Base-by-base conservation (phyloP, 331 rosid genomes). In the Malus hybrid region DNA sequence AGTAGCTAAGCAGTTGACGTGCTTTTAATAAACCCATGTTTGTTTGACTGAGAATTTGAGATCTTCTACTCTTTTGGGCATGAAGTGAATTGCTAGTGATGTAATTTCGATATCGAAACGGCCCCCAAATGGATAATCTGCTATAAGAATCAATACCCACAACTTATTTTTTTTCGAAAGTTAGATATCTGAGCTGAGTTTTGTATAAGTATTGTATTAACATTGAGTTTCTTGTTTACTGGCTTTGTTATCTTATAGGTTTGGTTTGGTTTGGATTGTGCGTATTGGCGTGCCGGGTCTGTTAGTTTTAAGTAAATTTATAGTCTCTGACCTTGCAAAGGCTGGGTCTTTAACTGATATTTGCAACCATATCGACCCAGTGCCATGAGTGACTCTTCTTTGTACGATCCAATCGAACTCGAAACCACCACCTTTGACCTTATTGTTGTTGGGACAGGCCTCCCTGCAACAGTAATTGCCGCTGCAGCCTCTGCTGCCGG, bases 381-480 rank as follows among this genome's bases (percentile, higher is more conserved):
- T 11, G 79, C 86, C 62, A 93, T 93, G 96, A 39, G 68, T 39
- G 91, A 78, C 13, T 77, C 70, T 36, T 36, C 67, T 13, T 61
- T 83, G 0, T 79, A 91, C 73, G 90, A 90, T 80, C 93, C 83
- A 1, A 91, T 93, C 6, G 96, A 93, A 18, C 98, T 93, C 3
- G 97, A 93, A 15, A 97, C 96, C 50, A 78, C 76, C 5, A 12
- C 6, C 12, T 46, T 46, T 16, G 6, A 46, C 52, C 52, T 24
- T 32, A 85, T 93, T 36, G 84, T 90, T 73, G 72, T 93, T 63
- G 98, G 97, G 77, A 93, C 96, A 2, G 94, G 94, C 64, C 75
- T 91, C 1, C 50, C 88, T 4, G 87, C 85, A 83, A 90, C 98
- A 27, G 46, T 91, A 33, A 77, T 90, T 7, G 88, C 98, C 33